Evolutionary conservation across 1,284 basidiomycete species (phyloP), one percentile per base, ranked within the genome.

Genomic region (Pholiota adiposa): DNA sequence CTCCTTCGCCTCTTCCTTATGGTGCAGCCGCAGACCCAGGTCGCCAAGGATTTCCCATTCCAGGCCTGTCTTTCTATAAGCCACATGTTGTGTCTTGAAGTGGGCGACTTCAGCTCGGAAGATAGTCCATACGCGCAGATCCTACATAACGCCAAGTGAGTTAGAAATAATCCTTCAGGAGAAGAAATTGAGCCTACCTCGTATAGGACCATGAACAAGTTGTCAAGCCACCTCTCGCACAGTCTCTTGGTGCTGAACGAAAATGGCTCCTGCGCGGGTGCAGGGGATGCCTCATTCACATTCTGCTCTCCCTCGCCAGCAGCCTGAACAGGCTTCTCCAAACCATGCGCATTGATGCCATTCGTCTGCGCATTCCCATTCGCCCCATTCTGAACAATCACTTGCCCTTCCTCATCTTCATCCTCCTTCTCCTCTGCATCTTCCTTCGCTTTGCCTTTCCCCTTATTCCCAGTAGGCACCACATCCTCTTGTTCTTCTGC

Each of bases 41-140:
- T 99, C 97, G 31, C 97, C 97, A 2, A 99, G 81, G 51, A 99
- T 98, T 78, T 99, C 97, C 97, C 97, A 99, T 76, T 99, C 97
- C 16, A 94, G 81, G 0, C 93, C 95, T 0, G 97, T 98, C 80
- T 98, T 98, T 64, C 93, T 88, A 73, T 98, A 99, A 0, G 96
- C 95, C 63, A 98, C 91, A 67, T 97, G 93, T 72, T 98, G 97
- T 0, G 93, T 95, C 72, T 97, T 97, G 84, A 97, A 99, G 72
- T 99, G 97, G 0, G 95, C 94, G n/a, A 98, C 92, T 72, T 99
- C 97, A 3, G 97, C 97, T 19, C 97, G 88, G 88, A 97, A 99
- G 71, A 99, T 99, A 0, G 97, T 99, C 90, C 97, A 99, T 11
- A 99, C 93, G n/a, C 97, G 89, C 51, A 99, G 80, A 72, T 99